Conservation (phyloP, 768 basidiomycete species). For the Floccularia luteovirens region DNA sequence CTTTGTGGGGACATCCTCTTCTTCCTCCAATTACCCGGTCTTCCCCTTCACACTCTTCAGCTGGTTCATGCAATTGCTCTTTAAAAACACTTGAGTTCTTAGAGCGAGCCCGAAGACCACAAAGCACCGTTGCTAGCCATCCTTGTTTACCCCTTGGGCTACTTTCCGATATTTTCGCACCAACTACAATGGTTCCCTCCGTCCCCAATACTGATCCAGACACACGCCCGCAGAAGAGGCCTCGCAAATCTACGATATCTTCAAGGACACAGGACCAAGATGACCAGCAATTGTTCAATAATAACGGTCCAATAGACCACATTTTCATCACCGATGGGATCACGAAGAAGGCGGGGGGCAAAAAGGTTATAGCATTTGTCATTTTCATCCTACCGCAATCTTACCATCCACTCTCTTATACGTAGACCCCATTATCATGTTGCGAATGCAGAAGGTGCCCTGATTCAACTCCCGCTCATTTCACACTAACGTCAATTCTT, state of each 20-base stretch:
- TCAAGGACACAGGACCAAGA: slow-evolving; percentile 14
- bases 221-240: slow-evolving; percentile 35
- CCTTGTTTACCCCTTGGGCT: too few relatives aligned
- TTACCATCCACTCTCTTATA: slow-evolving; percentile 4
- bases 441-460: slow-evolving; percentile 54
- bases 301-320: slow-evolving; percentile 32
- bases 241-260: slow-evolving; percentile 24
- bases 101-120: too few relatives aligned
- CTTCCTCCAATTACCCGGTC: too few relatives aligned
- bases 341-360: slow-evolving; percentile 35
- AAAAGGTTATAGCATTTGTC: slow-evolving; percentile 29
- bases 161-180: too few relatives aligned
- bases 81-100: too few relatives aligned
- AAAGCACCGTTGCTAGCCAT: too few relatives aligned
- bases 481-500: slow-evolving; percentile 5
- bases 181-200: slow-evolving; percentile 16
- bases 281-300: slow-evolving; percentile 16
- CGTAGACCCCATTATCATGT: slow-evolving; percentile 48
- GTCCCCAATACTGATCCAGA: slow-evolving; percentile 13
- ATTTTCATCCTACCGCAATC: slow-evolving; percentile 1
- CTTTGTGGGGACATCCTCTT: too few relatives aligned
- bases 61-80: too few relatives aligned
- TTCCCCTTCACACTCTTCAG: too few relatives aligned
- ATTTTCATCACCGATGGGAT: slow-evolving; percentile 45
- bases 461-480: slow-evolving; percentile 3